Conservation (phyloP, 1,139 yeast species). For the Geotrichum siamense region DNA sequence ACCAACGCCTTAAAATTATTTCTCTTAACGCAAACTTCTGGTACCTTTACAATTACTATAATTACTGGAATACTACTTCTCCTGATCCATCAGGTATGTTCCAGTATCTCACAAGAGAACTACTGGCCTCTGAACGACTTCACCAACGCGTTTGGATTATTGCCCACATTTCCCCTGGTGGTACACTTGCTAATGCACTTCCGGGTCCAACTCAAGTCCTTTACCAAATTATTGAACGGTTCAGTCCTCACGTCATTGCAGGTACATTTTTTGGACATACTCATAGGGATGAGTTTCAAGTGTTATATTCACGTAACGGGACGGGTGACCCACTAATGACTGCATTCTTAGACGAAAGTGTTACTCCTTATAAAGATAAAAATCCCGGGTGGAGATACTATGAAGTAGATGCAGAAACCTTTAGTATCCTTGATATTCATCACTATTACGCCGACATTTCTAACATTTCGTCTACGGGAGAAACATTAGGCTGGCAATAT, state of each 20-base stretch:
- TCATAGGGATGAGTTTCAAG: conserved; percentile 59
- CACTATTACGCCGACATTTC: conserved; percentile 44
- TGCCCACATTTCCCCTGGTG: conserved; percentile 51
- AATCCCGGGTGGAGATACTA: conserved; percentile 72
- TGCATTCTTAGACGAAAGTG: conserved; percentile 62
- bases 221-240: conserved; percentile 53
- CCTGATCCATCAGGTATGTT: conserved; percentile 56
- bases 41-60: conserved; percentile 52
- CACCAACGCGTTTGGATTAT: conserved; percentile 59
- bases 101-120: conserved; percentile 49
- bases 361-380: conserved; percentile 52
- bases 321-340: conserved; percentile 43
- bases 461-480: neutral
- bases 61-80: conserved; percentile 47
- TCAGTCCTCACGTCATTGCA: conserved; percentile 58
- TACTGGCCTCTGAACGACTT: conserved; percentile 45
- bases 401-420: conserved; percentile 56
- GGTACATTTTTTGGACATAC: conserved; percentile 67
- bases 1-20: conserved; percentile 55
- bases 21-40: conserved; percentile 55
- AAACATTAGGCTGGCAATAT: conserved; percentile 38
- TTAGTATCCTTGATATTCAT: conserved; percentile 52
- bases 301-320: conserved; percentile 55
- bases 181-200: conserved; percentile 51
- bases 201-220: conserved; percentile 55